Percentiles rank a stretch among this genome's conserved stretches.
Conservation (phyloP, 164 flowering plant genomes). For the Tinospora cordifolia region DNA sequence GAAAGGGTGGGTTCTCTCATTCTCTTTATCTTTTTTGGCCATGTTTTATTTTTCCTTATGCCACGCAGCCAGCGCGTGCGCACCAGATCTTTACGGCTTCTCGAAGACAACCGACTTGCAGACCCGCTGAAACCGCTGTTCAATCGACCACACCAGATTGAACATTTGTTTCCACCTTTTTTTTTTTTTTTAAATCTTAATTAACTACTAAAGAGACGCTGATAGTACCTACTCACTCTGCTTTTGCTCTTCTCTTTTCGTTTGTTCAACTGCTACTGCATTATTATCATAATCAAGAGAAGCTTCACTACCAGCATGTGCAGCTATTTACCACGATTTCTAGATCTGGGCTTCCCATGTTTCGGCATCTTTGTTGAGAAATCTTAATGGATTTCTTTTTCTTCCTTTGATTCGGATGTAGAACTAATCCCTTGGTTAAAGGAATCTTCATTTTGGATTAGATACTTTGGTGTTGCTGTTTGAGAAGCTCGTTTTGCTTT, state of each 20-base stretch:
- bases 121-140: background rate
- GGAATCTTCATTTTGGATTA: background rate
- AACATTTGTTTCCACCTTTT: too few species aligned
- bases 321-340: background rate
- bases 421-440: background rate
- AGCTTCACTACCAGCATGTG: background rate
- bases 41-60: background rate
- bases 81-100: background rate
- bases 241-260: background rate
- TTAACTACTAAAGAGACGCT: background rate
- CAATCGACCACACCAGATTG: too few species aligned
- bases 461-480: background rate
- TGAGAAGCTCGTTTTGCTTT: background rate
- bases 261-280: background rate
- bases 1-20: too few species aligned
- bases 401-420: background rate
- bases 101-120: background rate
- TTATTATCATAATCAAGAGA: background rate
- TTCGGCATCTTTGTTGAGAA: background rate
- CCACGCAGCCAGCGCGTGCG: background rate
- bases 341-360: background rate
- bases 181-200: too few species aligned
- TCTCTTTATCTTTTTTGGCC: too few species aligned
- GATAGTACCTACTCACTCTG: background rate
- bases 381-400: background rate